Base-by-base conservation (phyloP, 805 yeast genomes). In the Pichia phayaonensis region DNA sequence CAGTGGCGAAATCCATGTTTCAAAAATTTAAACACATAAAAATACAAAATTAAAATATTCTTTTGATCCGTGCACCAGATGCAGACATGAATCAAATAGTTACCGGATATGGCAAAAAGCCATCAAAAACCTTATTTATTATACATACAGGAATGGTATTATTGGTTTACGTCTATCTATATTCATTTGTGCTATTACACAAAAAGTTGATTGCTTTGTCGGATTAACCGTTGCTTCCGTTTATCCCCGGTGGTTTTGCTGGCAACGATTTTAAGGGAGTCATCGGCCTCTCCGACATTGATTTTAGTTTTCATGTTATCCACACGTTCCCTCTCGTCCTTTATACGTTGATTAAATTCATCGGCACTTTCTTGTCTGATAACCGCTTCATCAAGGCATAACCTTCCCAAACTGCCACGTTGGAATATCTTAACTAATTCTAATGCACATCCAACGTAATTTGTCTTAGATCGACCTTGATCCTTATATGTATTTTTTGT, bases 361-460 rank as follows among this genome's bases (percentile, higher is more conserved):
- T 48, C 57, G 5, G 41, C 44, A 41, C 44, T 34, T 22, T 34
- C 40, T 16, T 29, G 20, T 3, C 26, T 31, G 4, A 57, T 47
- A 11, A 46, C 51, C 4, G 42, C 54, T 23, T 55, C 53, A 54
- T 74, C 70, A 52, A 65, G 59, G 46, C 62, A 57, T 24, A 64
- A 54, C 47, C 58, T 61, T 1, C 71, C 71, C 16, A 63, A 69
- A 48, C 72, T 73, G 1, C 88, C 87, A 52, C 74, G 80, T 51
- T 78, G 72, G 80, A 85, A 83, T 27, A 73, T 62, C 52, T 79
- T 79, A 2, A 83, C 66, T 81, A 90, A 79, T 55, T 75, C 77
- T 3, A 77, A 66, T 0, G 95, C 89, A 45, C 80, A 74, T 1
- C 85, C 86, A 21, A 68, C 62, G 49, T 81, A 81, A 61, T 81